Base-by-base conservation (phyloP, 495 filamentous ascomycete species). In the Penicilliopsis zonata region DNA sequence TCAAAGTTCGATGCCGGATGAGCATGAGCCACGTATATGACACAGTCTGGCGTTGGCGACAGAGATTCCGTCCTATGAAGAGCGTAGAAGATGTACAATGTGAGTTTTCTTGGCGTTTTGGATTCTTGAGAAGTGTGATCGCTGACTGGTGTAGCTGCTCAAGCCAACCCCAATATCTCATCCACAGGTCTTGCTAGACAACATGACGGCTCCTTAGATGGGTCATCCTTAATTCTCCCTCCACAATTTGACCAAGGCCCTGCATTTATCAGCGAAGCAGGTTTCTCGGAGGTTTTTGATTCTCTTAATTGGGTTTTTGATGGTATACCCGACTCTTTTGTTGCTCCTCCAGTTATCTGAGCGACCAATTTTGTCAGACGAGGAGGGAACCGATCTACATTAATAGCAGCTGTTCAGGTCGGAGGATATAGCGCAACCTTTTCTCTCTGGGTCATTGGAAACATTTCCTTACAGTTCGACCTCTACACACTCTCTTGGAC, bases 11-110 rank as follows among this genome's bases (percentile, higher is more conserved):
- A 14, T 64, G 61, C 30, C 54, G 61, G 1, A 66, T 66, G 61
- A 66, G 61, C 38, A 66, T 66, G 61, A 66, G 61, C 37, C 61
- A 66, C 39, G 61, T 66, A 13, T 66, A 66, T 26, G 61, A 66
- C 29, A 66, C 59, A 0, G 61, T 66, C 4, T 66, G 61, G 61
- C 61, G 59, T 23, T 66, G 61, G 61, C 52, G 61, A 21, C 58
- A 63, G 25, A 51, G 57, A 21, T 67, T 67, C 44, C 48, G 52
- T 18, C 59, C 57, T n/a, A 42, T 50, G 17, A 63, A 57, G 44
- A 57, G 44, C 23, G 31, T 54, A 0, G 60, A 67, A 30, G 60
- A 64, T 38, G 42, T 52, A 19, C 59, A 66, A 46, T 50, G 59
- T 61, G 42, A 33, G 41, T 37, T 16, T 19, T 30, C 29, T 40